Base-by-base conservation (phyloP, 2,329 filamentous ascomycete genomes). In the Catunica adiposa region DNA sequence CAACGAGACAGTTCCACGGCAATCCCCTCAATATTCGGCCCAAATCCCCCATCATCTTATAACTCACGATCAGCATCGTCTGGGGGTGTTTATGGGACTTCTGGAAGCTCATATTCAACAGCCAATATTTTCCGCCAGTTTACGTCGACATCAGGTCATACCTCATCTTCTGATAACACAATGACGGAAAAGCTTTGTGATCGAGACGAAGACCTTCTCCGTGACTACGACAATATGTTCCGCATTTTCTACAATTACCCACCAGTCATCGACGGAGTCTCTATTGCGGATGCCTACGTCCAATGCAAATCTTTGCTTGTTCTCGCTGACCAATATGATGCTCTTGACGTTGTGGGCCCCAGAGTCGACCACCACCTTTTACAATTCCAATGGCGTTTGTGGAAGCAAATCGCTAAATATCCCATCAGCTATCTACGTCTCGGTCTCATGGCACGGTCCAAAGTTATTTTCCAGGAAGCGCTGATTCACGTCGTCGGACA, bases 371-470 rank as follows among this genome's bases (percentile, higher is more conserved):
- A 97, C 70, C 90, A 97, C 67, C 75, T 97, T 14, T 73, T 97
- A 15, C 87, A 92, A 62, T 97, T 96, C 66, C 88, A 92, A 63
- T 86, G 84, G 22, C 79, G 88, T 1, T 76, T 97, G 1, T 96
- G 89, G 84, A 94, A 92, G 68, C 90, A 96, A 68, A 94, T 96
- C 60, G 89, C 89, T 54, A 96, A 95, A 69, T 96, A 96, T 65
- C 89, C 90, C 11, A 86, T 92, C 51, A 89, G 83, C 58, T 97
- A 96, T 65, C 78, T 96, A 51, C 89, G 89, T 57, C 77, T 97
- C 1, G 89, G 89, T 38, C 95, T 89, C 63, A 76, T 95, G 44
- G 84, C 89, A 7, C 81, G 86, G 47, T 89, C 83, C 63, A 84
- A 85, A 61, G 82, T 89, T 61, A 89, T 89, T 53, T 89, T 89